Evolutionary conservation across 352 stramenopile species (phyloP), one percentile per base, ranked within the genome.

Genomic region (Pythium dissimile): DNA sequence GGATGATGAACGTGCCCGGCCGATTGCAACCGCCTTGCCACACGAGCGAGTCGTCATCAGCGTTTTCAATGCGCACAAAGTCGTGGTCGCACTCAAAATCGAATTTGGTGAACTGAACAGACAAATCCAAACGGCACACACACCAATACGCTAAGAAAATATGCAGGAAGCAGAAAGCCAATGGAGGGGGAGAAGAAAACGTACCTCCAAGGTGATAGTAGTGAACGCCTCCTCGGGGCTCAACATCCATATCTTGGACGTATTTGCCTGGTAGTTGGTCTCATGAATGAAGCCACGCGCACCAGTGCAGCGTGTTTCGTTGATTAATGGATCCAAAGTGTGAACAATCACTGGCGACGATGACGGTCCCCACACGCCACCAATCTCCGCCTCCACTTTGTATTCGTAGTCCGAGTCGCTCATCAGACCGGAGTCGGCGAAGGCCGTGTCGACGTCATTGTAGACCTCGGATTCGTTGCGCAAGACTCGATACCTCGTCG

Each of bases 21-120:
- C 80, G 72, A 9, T 58, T 37, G 51, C 80, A 88, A 0, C 80
- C 80, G 11, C 80, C 80, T 46, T 64, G 62, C 80, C 80, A 91
- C 20, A 88, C 48, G 4, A 67, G 34, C 10, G 43, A 28, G 1
- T 37, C n/a, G 7, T 77, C 71, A 6, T 39, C 30, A 3, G 35
- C 34, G 13, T 75, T 64, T 18, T 71, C 50, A n/a, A 91, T 71
- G n/a, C 64, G 62, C 13, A 91, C 37, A 0, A 56, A 55, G 47
- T 91, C 80, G 39, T 91, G 78, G 37, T 91, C 74, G 28, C 80
- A 89, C 46, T 91, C 80, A 2, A 88, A 69, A 27, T 84, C 69
- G 44, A 91, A 91, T 0, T 10, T 53, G 0, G 46, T 55, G 31
- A 82, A 67, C 69, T 81, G 3, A 49, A 50, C 21, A 63, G 27